Conservation (phyloP, 2,329 filamentous ascomycete species). For the Ophiosphaerella herpotricha region DNA sequence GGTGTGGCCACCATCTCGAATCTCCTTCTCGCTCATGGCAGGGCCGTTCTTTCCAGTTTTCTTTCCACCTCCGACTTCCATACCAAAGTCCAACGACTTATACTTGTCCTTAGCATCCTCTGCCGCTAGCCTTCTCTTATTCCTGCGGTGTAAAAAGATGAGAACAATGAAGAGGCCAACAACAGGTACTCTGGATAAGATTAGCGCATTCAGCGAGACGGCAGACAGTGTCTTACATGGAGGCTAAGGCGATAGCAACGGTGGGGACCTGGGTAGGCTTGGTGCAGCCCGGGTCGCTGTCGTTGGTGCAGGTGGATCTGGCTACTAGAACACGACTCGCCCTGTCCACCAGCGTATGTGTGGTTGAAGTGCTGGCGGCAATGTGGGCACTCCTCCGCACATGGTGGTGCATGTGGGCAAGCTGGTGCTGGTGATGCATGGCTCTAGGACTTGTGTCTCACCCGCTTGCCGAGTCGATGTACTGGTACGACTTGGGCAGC, state of each 20-base stretch:
- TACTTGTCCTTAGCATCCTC: constrained; percentile 89
- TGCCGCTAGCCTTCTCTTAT: constrained; percentile 68
- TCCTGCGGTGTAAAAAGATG: constrained; percentile 77
- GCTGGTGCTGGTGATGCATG: constrained; percentile 39
- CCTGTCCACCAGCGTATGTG: constrained; percentile 28
- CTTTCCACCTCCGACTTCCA: constrained; percentile 60
- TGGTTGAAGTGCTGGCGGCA: constrained; percentile 20
- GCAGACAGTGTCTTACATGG: constrained; percentile 31
- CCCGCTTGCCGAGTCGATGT: constrained; percentile 7
- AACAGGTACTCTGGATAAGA: constrained; percentile 70
- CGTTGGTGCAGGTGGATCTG: constrained; percentile 37
- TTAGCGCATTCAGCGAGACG: constrained; percentile 25
- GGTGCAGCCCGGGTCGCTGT: constrained; percentile 40
- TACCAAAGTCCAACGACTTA: constrained; percentile 89
- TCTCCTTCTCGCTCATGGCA: constrained; percentile 58
- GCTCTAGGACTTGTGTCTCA: constrained; percentile 24
- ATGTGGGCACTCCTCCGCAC: constrained; percentile 25
- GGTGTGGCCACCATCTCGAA: constrained; percentile 36
- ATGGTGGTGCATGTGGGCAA: constrained; percentile 38
- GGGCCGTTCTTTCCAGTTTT: constrained; percentile 45
- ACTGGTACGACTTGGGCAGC: not conserved
- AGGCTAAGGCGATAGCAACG: constrained; percentile 39
- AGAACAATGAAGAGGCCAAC: constrained; percentile 69
- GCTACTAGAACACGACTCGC: constrained; percentile 35
- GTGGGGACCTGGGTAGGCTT: constrained; percentile 42